A percentile compares a stretch with the other conserved stretches of the same genome.
phyloP scores from a whole-genome alignment of 768 basidiomycete species.

The Xanthoconium stramineum region DNA sequence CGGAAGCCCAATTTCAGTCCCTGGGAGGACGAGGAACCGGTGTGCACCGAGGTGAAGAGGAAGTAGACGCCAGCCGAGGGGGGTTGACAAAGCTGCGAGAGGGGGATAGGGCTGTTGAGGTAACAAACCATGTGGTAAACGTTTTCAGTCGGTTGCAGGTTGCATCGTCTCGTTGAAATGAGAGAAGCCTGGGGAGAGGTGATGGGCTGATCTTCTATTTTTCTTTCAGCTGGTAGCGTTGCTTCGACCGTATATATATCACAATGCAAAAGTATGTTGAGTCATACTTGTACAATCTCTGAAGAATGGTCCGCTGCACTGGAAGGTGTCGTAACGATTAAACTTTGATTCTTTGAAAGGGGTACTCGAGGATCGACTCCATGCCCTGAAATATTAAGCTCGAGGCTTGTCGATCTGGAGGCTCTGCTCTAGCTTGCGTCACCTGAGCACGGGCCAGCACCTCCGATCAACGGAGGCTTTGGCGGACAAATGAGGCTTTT shows the following conservation, averaged over 20 bases:
- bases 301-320: background rate
- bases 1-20: constrained; percentile 76
- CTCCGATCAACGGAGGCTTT: too few relatives aligned
- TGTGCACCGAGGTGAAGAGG: constrained; percentile 16
- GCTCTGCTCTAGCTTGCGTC: too few relatives aligned
- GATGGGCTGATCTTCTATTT: constrained; percentile 20
- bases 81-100: background rate
- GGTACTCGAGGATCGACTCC: too few relatives aligned
- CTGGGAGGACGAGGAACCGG: constrained; percentile 71
- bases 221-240: constrained; percentile 19
- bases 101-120: background rate
- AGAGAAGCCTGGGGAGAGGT: constrained; percentile 10
- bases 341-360: too few relatives aligned
- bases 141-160: constrained; percentile 13
- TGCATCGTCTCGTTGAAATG: constrained; percentile 13
- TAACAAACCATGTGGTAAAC: constrained; percentile 10
- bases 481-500: too few relatives aligned
- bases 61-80: constrained; percentile 17
- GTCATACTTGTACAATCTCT: constrained; percentile 4
- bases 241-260: constrained; percentile 28
- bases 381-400: too few relatives aligned
- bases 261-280: constrained; percentile 30
- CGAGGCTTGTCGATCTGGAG: too few relatives aligned
- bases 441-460: too few relatives aligned
- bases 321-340: too few relatives aligned